Evolutionary conservation across 768 basidiomycete species (phyloP), one percentile per base, ranked within the genome.

Genomic region (Auriculariales sp.): DNA sequence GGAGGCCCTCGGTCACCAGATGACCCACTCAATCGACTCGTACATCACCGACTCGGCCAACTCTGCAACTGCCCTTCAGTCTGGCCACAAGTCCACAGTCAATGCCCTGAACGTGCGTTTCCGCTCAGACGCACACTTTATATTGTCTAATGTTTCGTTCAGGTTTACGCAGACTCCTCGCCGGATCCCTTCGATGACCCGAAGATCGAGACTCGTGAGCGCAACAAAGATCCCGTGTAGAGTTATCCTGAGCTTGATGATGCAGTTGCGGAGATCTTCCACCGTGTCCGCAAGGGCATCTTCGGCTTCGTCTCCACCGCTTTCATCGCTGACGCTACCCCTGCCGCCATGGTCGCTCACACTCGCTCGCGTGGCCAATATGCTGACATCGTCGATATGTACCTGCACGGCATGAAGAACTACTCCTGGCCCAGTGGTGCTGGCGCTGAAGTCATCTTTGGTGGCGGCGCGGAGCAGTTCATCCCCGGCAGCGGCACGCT

Each of bases 21-120:
- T 63, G 62, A 66, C 64, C 35, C 63, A 66, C 53, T 56, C 53
- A 9, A 52, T 58, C 31, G 54, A 54, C 48, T 59, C 60, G 11
- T 64, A 62, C 58, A 64, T 64, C 53, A 63, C 61, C 50, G 62
- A 64, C 49, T 64, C 63, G 4, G 67, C 67, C 56, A 68, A 67
- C 58, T 64, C 61, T 2, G 67, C 67, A 3, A 63, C 66, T 2
- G 62, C 67, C 1, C 56, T 68, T 12, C 62, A 60, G 54, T 53
- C 63, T 2, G 66, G 66, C 28, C 55, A 60, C 50, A 64, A 64
- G 51, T 44, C 59, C 30, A 65, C 65, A 29, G 66, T 67, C 24
- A 67, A 67, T 52, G 65, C 62, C 27, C 53, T 65, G 14, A 63
- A 63, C 49, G 62, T 59, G 14, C n/a, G n/a, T n/a, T n/a, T n/a